Percentiles rank a stretch among this genome's conserved stretches.
Conservation (phyloP, 805 yeast genomes). For the Wickerhamiella lipophila region DNA sequence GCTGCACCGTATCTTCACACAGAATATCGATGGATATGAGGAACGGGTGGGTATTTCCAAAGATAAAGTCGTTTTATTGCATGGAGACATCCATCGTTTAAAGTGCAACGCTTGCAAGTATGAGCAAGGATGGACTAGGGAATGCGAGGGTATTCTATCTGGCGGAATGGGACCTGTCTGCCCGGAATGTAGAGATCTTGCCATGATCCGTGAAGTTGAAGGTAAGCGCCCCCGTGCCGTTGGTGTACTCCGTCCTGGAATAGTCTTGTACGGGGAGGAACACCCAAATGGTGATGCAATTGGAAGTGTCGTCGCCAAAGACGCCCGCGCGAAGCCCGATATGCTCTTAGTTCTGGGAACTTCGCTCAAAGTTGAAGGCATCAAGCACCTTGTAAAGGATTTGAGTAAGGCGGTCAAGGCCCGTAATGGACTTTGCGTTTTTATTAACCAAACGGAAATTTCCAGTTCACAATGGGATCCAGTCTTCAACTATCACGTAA, state of each 20-base stretch:
- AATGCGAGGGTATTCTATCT: conserved; percentile 36
- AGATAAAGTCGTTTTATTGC: conserved; percentile 73
- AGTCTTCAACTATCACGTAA: conserved; percentile 65
- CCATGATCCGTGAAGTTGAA: conserved; percentile 40
- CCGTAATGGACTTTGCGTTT: conserved; percentile 55
- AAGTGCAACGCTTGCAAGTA: conserved; percentile 62
- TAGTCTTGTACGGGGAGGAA: conserved; percentile 85
- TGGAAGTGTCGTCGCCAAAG: conserved; percentile 54
- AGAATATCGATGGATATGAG: conserved; percentile 87
- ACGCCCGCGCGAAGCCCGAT: conserved; percentile 53
- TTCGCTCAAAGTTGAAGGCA: conserved; percentile 81
- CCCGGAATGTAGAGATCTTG: conserved; percentile 47
- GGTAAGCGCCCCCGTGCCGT: conserved; percentile 71
- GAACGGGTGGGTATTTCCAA: conserved; percentile 38
- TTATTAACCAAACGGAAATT: conserved; percentile 58
- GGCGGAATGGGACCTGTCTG: conserved; percentile 70
- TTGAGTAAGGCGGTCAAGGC: conserved; percentile 60
- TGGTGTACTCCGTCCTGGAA: conserved; percentile 76
- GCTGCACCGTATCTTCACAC: conserved; percentile 79
- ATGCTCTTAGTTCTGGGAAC: conserved; percentile 84
- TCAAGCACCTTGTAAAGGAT: conserved; percentile 58
- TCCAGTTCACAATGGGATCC: conserved; percentile 50
- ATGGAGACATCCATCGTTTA: conserved; percentile 71
- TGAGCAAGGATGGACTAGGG: conserved; percentile 48
- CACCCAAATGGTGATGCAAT: conserved; percentile 80